These are phyloP conservation scores for Cucurbita ficifolia DNA, from an alignment of 306 rosid species.

Conservation along the genomic window DNA sequence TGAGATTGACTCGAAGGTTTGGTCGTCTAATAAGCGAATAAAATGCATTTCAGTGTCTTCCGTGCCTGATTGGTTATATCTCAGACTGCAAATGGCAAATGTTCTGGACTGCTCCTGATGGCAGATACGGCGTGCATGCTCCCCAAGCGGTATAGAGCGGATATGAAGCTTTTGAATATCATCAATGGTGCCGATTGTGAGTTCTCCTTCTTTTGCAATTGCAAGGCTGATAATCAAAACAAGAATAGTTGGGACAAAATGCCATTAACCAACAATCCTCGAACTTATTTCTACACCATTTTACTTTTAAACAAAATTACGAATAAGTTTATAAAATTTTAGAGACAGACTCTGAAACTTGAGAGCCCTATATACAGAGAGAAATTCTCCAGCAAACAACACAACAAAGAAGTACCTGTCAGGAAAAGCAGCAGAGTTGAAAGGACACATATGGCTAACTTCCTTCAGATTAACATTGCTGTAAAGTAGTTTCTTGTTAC, in stretches of 20 bases:
- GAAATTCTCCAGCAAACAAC: not conserved
- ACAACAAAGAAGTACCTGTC: slow-evolving; percentile 50
- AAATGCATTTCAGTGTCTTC: slow-evolving; percentile 83
- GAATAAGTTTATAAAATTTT: not conserved
- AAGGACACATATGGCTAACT: slow-evolving; percentile 99
- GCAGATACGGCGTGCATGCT: slow-evolving; percentile 84
- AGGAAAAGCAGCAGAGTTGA: slow-evolving; percentile 97
- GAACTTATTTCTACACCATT: not conserved
- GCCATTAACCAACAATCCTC: not conserved
- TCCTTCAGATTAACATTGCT: slow-evolving; percentile 94
- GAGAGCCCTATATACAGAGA: not conserved
- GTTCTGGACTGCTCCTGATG: slow-evolving; percentile 98
- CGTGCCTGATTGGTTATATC: slow-evolving; percentile 53
- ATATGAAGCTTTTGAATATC: slow-evolving; percentile 98
- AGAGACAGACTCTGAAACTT: no score
- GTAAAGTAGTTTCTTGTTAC: slow-evolving; percentile 89
- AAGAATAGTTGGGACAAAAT: not conserved
- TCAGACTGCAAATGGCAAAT: slow-evolving; percentile 73
- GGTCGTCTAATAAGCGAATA: slow-evolving; percentile 89
- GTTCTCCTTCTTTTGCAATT: slow-evolving; percentile 96
- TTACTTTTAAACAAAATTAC: not conserved
- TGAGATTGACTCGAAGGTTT: slow-evolving; percentile 78
- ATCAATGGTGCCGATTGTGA: slow-evolving; percentile 94
- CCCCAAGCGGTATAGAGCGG: slow-evolving; percentile 88
- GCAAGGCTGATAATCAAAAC: slow-evolving; percentile 53